phyloP scores from a whole-genome alignment of 768 basidiomycete species.

The Candolleomyces aberdarensis region DNA sequence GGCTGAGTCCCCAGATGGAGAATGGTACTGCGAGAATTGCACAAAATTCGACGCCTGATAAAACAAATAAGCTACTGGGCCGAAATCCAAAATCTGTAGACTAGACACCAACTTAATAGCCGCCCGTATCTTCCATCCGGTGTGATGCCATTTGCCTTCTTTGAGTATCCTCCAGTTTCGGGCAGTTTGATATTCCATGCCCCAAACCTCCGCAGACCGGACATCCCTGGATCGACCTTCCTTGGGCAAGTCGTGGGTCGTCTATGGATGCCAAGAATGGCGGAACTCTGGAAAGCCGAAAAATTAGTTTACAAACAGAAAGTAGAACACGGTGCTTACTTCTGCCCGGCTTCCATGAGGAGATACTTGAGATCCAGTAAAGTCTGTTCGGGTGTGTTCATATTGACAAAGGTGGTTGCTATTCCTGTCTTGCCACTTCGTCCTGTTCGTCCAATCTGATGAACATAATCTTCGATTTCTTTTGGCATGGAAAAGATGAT shows the following conservation, averaged over 20 bases:
- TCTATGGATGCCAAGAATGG: conserved; percentile 89
- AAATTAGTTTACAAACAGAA: conserved; percentile 2
- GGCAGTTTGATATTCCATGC: conserved; percentile 92
- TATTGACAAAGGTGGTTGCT: conserved; percentile 98
- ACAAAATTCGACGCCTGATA: conserved; percentile 17
- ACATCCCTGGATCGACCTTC: conserved; percentile 81
- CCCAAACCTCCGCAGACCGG: conserved; percentile 97
- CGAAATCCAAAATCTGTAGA: no score
- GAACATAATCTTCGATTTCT: conserved; percentile 99
- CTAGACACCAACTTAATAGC: conserved; percentile 20
- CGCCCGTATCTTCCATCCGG: conserved; percentile 63
- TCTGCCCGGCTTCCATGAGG: conserved; percentile 95
- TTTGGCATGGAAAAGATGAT: conserved; percentile 99
- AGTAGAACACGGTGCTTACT: conserved; percentile 47
- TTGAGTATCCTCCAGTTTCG: conserved; percentile 93
- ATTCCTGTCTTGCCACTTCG: conserved; percentile 98
- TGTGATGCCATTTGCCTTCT: conserved; percentile 89
- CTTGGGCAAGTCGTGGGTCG: conserved; percentile 81
- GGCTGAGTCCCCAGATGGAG: conserved; percentile 52
- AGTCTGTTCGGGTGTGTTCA: conserved; percentile 96
- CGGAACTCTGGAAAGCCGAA: conserved; percentile 64
- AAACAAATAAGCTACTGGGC: no score
- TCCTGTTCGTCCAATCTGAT: conserved; percentile 98
- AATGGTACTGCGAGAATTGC: conserved; percentile 77
- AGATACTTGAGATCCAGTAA: conserved; percentile 95